phyloP scores from a whole-genome alignment of 805 yeast genomes.

The Suhomyces tanzawaensis region DNA sequence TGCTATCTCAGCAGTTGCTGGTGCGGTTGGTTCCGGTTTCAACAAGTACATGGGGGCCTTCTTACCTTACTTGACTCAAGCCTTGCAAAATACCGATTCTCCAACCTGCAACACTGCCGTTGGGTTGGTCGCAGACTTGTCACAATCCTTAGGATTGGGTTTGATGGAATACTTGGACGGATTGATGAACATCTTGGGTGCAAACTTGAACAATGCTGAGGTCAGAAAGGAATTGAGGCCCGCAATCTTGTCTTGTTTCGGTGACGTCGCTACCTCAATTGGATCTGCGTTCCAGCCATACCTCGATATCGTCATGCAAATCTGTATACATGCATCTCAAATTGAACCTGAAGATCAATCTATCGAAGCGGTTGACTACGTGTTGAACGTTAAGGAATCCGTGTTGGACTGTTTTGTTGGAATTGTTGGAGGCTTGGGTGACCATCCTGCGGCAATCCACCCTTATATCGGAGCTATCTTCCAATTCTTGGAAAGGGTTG shows the following conservation, averaged over 20 bases:
- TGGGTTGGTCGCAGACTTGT: constrained; percentile 91
- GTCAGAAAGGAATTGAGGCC: constrained; percentile 84
- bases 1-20: constrained; percentile 86
- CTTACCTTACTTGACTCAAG: constrained; percentile 76
- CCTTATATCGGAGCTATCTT: constrained; percentile 71
- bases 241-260: constrained; percentile 85
- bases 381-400: constrained; percentile 70
- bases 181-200: constrained; percentile 80
- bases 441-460: constrained; percentile 59
- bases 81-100: constrained; percentile 78
- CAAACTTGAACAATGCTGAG: constrained; percentile 60
- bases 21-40: constrained; percentile 71
- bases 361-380: constrained; percentile 74
- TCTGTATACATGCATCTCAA: constrained; percentile 65
- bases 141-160: constrained; percentile 77
- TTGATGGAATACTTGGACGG: constrained; percentile 75
- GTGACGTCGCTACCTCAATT: constrained; percentile 89
- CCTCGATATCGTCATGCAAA: constrained; percentile 72
- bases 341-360: constrained; percentile 65
- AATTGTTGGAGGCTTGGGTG: constrained; percentile 84
- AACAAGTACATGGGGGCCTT: constrained; percentile 76
- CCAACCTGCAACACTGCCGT: constrained; percentile 87
- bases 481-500: constrained; percentile 59
- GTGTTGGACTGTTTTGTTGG: constrained; percentile 97
- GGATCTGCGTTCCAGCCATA: constrained; percentile 77